phyloP scores from a whole-genome alignment of 441 rosid genomes.

The Rhodomyrtus psidioides region DNA sequence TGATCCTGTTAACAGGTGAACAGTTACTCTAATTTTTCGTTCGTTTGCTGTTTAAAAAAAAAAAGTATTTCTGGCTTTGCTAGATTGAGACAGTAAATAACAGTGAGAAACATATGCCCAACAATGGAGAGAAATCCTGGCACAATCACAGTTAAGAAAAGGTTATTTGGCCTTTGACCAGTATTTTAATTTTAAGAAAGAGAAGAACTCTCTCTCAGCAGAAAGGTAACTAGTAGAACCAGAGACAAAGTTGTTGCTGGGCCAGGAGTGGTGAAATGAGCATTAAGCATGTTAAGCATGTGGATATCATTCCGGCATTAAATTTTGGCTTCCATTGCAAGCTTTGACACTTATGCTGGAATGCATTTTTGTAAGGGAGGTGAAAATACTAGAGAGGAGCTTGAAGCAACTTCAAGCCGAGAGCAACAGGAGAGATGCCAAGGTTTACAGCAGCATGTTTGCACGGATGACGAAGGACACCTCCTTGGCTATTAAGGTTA shows the following conservation, averaged over 20 bases:
- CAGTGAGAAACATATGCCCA: background rate
- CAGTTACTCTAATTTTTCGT: background rate
- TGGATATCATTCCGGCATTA: background rate
- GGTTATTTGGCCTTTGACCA: background rate
- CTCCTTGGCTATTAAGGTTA: slow-evolving; percentile 26
- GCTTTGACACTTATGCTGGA: background rate
- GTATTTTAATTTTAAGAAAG: background rate
- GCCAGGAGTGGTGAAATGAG: background rate
- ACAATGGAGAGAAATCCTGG: background rate
- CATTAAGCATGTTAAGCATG: background rate
- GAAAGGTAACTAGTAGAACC: background rate
- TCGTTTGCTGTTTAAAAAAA: background rate
- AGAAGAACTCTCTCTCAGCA: background rate
- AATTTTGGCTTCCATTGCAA: background rate
- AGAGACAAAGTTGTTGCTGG: background rate
- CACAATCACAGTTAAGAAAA: background rate
- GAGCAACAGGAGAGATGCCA: slow-evolving; percentile 46
- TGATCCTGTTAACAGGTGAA: slow-evolving; percentile 47
- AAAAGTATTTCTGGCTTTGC: background rate
- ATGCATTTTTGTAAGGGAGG: slow-evolving; percentile 29
- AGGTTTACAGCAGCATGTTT: slow-evolving; percentile 49
- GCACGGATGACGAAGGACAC: slow-evolving; percentile 14
- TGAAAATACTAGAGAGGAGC: slow-evolving; percentile 32
- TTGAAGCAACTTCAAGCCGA: slow-evolving; percentile 42
- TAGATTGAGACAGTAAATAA: background rate